phyloP scores from a whole-genome alignment of 139 green algal genomes.

The Coelastrella sp. region DNA sequence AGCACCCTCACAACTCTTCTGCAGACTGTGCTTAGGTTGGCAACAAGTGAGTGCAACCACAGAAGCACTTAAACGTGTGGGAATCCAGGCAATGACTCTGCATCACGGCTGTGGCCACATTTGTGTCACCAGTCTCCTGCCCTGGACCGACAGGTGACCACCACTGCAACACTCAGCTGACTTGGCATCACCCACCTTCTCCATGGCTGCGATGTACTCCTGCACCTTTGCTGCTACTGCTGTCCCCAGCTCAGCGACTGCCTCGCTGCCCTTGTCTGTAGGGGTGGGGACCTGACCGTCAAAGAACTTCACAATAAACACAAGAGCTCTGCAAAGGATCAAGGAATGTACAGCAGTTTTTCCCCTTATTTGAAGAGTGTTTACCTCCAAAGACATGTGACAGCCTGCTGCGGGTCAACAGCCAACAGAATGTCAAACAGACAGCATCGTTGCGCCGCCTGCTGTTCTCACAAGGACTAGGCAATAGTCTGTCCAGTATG shows the following conservation, averaged over 20 bases:
- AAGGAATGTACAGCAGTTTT: too few relatives aligned
- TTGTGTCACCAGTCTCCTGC: too few relatives aligned
- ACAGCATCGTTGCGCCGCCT: too few relatives aligned
- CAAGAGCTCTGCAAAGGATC: constrained; percentile 52
- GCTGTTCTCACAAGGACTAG: too few relatives aligned
- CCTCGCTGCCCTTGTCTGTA: constrained; percentile 51
- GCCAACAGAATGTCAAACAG: too few relatives aligned
- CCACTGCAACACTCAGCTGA: background rate
- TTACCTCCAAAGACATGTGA: background rate
- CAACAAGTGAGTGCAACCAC: too few relatives aligned
- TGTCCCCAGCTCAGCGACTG: constrained; percentile 65
- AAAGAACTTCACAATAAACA: constrained; percentile 81
- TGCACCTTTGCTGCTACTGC: constrained; percentile 66
- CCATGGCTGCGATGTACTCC: constrained; percentile 84
- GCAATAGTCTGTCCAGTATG: too few relatives aligned
- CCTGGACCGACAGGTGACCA: background rate
- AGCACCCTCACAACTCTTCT: background rate
- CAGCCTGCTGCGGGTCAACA: background rate
- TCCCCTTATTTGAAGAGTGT: too few relatives aligned
- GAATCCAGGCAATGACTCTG: too few relatives aligned
- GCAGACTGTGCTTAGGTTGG: too few relatives aligned
- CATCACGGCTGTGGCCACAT: too few relatives aligned
- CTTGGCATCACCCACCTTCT: constrained; percentile 51
- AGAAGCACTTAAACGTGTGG: too few relatives aligned
- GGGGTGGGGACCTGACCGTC: constrained; percentile 68